phyloP scores from a whole-genome alignment of 192 early-diverging fungal species.

The Podila epigama region DNA sequence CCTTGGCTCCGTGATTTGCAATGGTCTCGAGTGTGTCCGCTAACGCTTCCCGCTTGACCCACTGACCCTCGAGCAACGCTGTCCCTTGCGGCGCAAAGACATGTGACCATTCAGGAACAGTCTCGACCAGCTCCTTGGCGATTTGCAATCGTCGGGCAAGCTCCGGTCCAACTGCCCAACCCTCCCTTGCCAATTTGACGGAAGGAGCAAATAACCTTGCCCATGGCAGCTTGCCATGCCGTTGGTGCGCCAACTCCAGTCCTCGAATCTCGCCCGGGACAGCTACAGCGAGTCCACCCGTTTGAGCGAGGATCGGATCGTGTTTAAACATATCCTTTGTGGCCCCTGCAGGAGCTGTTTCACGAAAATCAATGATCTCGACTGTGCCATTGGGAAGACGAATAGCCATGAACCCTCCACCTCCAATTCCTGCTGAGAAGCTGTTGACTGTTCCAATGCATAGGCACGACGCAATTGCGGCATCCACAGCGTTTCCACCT shows the following conservation, averaged over 20 bases:
- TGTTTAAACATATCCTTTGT: conserved; percentile 82
- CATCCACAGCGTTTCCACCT: conserved; percentile 91
- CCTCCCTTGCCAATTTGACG: conserved; percentile 76
- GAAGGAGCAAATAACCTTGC: conserved; percentile 77
- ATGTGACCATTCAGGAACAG: conserved; percentile 50
- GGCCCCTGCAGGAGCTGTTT: conserved; percentile 79
- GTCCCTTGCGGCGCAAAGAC: conserved; percentile 78
- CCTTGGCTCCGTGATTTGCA: conserved; percentile 65
- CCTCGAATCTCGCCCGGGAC: conserved; percentile 93
- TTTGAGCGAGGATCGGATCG: conserved; percentile 71
- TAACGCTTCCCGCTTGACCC: conserved; percentile 62
- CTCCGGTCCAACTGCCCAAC: conserved; percentile 67
- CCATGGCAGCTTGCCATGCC: conserved; percentile 88
- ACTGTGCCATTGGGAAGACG: conserved; percentile 63
- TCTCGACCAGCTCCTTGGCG: conserved; percentile 17
- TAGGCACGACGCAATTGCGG: conserved; percentile 83
- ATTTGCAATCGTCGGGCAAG: conserved; percentile 46
- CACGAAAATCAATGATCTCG: conserved; percentile 88
- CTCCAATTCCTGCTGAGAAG: conserved; percentile 91
- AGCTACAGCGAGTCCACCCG: conserved; percentile 77
- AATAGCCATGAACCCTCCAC: conserved; percentile 94
- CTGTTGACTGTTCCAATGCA: conserved; percentile 91
- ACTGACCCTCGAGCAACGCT: conserved; percentile 72
- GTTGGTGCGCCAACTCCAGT: conserved; percentile 78
- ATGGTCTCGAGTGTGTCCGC: conserved; percentile 71